Evolutionary conservation across 1,284 basidiomycete genomes (phyloP), one percentile per base, ranked within the genome.

Genomic region (Leccinum brunneo-olivaceum): DNA sequence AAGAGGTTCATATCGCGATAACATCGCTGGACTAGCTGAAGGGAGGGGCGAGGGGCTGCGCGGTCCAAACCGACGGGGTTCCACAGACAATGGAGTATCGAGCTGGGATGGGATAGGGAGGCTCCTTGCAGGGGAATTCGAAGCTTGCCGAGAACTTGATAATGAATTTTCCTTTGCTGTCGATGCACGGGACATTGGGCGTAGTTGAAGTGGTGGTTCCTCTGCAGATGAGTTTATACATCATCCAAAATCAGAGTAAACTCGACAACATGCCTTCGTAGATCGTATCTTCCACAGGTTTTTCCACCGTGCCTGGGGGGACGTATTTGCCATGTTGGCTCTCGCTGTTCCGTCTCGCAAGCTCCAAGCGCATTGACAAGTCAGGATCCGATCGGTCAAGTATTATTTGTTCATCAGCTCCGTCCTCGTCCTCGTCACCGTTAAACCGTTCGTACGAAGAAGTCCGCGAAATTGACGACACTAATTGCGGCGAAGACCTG

Each of bases 331-430:
- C 71, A 48, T 76, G 71, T 53, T 90, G 87, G 58, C 76, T 85
- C 60, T 81, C 72, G 58, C 87, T 90, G 60, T 93, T 93, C 50
- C 76, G 74, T 49, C 86, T 71, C 6, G 90, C 90, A 38, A 92
- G 67, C 50, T 85, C 85, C 43, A 93, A 65, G 36, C 84, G 78
- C 64, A 76, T 71, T 20, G 79, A 74, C 44, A 93, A 67, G 56
- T 90, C 81, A 49, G 77, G 73, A 55, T 90, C 89, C 11, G 82
- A 86, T 34, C 74, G 69, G 50, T 83, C 78, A 51, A 76, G 61
- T 47, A 62, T 61, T 15, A 48, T 23, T 42, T 44, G 56, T 15
- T 42, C 29, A 19, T 51, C 46, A 20, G 69, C 63, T 14, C 72
- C 72, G 21, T 76, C 73, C 29, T 73, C 73, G 37, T 76, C 73